Conservation (phyloP, 441 rosid species). For the Dalechampia spathulata region DNA sequence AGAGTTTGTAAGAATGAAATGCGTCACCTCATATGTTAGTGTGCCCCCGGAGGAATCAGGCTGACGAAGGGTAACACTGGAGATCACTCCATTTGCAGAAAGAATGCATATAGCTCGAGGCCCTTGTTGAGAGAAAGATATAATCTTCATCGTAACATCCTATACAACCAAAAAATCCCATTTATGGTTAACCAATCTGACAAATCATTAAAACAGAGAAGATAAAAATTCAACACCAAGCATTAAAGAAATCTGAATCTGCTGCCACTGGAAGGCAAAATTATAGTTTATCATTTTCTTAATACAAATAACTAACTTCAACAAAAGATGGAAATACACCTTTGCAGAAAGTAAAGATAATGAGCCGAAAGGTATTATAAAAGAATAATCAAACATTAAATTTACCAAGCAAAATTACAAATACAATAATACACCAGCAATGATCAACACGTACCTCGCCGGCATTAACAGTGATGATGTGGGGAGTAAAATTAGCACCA, state of each 20-base stretch:
- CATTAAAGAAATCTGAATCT: too few relatives aligned
- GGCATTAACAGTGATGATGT: constrained; percentile 73
- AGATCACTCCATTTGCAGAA: constrained; percentile 85
- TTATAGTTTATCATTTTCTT: too few relatives aligned
- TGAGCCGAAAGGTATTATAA: too few relatives aligned
- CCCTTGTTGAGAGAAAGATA: constrained; percentile 95
- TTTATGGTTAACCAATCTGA: too few relatives aligned
- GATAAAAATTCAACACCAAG: not conserved
- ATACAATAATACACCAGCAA: not conserved
- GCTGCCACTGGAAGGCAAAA: too few relatives aligned
- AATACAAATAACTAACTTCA: too few relatives aligned
- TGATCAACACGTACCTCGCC: constrained; percentile 63
- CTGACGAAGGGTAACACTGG: constrained; percentile 85
- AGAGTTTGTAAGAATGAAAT: not conserved
- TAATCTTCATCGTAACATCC: constrained; percentile 92
- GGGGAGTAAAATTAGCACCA: constrained; percentile 85
- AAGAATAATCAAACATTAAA: too few relatives aligned
- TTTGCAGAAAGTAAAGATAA: too few relatives aligned
- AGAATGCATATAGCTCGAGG: constrained; percentile 87
- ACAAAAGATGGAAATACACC: too few relatives aligned
- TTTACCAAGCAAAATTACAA: too few relatives aligned
- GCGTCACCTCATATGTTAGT: constrained; percentile 78
- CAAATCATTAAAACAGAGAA: too few relatives aligned
- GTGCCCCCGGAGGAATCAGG: constrained; percentile 95
- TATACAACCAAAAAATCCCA: too few relatives aligned